Conservation (phyloP, 352 stramenopile species). For the Pseudoperonospora humuli region DNA sequence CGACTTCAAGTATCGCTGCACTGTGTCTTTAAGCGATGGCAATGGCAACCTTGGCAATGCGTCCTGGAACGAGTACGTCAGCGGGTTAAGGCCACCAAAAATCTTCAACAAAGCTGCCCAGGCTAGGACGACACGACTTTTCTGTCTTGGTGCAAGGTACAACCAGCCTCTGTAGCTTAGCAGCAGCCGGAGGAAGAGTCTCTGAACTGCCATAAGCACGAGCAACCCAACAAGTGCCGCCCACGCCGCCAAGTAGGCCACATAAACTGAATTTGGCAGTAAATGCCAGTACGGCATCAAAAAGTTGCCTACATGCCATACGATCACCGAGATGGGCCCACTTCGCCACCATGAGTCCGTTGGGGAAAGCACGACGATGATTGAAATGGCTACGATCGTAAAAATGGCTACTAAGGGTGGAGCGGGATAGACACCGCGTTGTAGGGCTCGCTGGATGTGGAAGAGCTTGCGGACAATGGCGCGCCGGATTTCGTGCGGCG, state of each 20-base stretch:
- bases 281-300: constrained; percentile 62
- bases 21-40: constrained; percentile 89
- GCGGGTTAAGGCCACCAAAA: constrained; percentile 62
- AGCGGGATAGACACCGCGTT: constrained; percentile 70
- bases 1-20: constrained; percentile 88
- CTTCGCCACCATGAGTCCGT: constrained; percentile 84
- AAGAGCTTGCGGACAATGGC: constrained; percentile 48
- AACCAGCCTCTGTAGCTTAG: constrained; percentile 86
- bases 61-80: constrained; percentile 89
- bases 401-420: constrained; percentile 54
- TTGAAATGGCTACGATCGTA: constrained; percentile 52
- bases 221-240: constrained; percentile 73
- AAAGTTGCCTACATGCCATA: constrained; percentile 78
- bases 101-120: constrained; percentile 82
- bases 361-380: constrained; percentile 45
- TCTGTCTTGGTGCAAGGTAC: constrained; percentile 66
- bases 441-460: constrained; percentile 62
- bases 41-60: constrained; percentile 89
- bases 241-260: constrained; percentile 82
- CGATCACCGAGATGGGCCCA: constrained; percentile 52
- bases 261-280: constrained; percentile 61
- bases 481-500: constrained; percentile 68
- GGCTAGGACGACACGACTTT: constrained; percentile 49
- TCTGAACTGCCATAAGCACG: constrained; percentile 79
- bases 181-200: constrained; percentile 70